Percentiles rank a stretch among this genome's conserved stretches.
phyloP scores from a whole-genome alignment of 148 eudicot species.

The Nyssa sinensis region DNA sequence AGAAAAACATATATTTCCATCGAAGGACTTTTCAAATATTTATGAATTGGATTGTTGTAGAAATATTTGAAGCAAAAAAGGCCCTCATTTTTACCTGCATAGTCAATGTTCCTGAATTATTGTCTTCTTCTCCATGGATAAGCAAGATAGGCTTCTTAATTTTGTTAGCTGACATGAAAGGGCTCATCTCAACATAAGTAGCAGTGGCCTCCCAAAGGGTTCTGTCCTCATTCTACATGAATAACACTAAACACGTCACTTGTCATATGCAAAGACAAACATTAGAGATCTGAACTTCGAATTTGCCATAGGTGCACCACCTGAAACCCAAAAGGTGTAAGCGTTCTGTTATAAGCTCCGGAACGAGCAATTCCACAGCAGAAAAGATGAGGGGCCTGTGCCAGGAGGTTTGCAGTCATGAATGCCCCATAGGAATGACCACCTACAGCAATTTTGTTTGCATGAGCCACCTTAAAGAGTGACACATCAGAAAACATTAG shows the following conservation, averaged over 20 bases:
- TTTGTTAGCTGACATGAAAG: slow-evolving; percentile 89
- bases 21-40: background rate
- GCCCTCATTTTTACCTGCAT: slow-evolving; percentile 70
- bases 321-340: slow-evolving; percentile 99
- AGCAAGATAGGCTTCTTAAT: slow-evolving; percentile 91
- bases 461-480: slow-evolving; percentile 80
- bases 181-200: slow-evolving; percentile 93
- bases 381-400: slow-evolving; percentile 97
- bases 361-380: slow-evolving; percentile 93
- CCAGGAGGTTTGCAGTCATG: slow-evolving; percentile 96
- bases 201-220: slow-evolving; percentile 90
- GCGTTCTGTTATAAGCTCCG: slow-evolving; percentile 96
- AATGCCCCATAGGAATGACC: slow-evolving; percentile 99
- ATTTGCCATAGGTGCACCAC: slow-evolving; percentile 26
- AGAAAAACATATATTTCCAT: no score
- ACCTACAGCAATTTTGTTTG: slow-evolving; percentile 85
- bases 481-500: background rate
- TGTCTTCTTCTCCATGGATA: slow-evolving; percentile 97
- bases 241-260: background rate
- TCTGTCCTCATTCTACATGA: slow-evolving; percentile 79
- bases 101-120: slow-evolving; percentile 84
- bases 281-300: background rate
- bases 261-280: background rate
- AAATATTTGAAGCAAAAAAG: background rate
- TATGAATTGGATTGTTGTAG: background rate